Conservation (phyloP, 2,329 filamentous ascomycete species). For the Pezizomycotina sp. region DNA sequence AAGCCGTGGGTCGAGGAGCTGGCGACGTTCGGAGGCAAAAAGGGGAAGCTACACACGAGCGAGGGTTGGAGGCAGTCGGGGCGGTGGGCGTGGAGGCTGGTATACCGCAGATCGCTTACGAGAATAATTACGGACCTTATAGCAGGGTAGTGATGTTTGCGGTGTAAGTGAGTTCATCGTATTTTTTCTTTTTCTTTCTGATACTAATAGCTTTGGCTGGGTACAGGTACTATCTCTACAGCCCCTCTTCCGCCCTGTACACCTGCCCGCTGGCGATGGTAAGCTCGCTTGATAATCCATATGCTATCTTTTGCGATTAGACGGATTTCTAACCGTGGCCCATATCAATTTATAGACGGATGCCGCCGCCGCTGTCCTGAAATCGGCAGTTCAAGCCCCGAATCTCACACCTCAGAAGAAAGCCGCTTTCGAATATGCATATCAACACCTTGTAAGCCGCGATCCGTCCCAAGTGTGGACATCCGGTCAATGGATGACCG, state of each 20-base stretch:
- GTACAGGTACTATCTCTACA: conserved; percentile 40
- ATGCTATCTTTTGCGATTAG: no score
- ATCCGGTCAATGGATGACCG: conserved; percentile 64
- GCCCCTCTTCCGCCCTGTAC: conserved; percentile 42
- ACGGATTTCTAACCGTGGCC: no score
- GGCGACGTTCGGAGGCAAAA: conserved; percentile 45
- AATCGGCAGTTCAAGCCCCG: conserved; percentile 7
- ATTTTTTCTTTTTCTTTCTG: conserved; percentile 11
- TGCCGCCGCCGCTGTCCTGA: conserved; percentile 14
- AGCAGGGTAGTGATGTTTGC: conserved; percentile 45
- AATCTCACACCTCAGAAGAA: conserved; percentile 11
- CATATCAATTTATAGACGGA: no score
- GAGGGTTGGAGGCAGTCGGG: conserved; percentile 51
- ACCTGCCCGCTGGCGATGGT: conserved; percentile 53
- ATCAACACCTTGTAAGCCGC: conserved; percentile 38
- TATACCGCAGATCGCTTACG: conserved; percentile 37
- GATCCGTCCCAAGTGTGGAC: conserved; percentile 44
- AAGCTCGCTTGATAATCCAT: no score
- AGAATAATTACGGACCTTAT: conserved; percentile 36
- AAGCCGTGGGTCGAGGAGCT: conserved; percentile 44
- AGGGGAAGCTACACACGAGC: conserved; percentile 43
- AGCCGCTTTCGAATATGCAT: conserved; percentile 38
- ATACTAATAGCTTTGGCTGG: conserved; percentile 10
- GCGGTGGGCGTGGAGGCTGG: conserved; percentile 43
- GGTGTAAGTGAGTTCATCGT: conserved; percentile 27